These are phyloP conservation scores for Leucaena leucocephala DNA, from an alignment of 306 rosid genomes.

Conservation along the genomic window DNA sequence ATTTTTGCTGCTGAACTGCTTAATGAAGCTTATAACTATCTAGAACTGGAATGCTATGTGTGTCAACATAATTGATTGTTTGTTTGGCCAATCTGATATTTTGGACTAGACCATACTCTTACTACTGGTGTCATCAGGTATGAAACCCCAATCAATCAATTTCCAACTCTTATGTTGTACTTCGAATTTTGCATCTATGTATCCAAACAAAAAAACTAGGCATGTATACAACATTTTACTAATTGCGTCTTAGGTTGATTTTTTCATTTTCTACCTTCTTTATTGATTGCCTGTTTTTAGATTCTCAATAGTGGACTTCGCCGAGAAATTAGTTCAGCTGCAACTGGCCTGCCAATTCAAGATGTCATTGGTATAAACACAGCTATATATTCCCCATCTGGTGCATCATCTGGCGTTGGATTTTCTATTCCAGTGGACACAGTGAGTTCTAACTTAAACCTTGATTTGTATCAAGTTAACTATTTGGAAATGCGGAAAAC, in stretches of 20 bases:
- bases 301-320: background rate
- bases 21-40: background rate
- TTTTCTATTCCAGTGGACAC: constrained; percentile 1
- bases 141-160: background rate
- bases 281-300: background rate
- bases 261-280: background rate
- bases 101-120: background rate
- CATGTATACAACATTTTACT: background rate
- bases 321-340: background rate
- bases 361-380: constrained; percentile 1
- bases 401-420: constrained; percentile 1
- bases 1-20: background rate
- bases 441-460: background rate
- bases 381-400: constrained; percentile 8
- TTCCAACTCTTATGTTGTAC: background rate
- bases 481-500: background rate
- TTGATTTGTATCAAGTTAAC: background rate
- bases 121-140: constrained; percentile 3
- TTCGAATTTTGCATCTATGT: background rate
- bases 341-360: background rate
- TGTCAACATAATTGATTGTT: background rate
- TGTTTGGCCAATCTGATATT: background rate
- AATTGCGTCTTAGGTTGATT: background rate
- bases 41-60: background rate
- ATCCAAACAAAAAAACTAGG: background rate